A percentile compares a stretch with the other conserved stretches of the same genome.
Conservation (phyloP, 164 flowering plant genomes). For the Taxillus chinensis region DNA sequence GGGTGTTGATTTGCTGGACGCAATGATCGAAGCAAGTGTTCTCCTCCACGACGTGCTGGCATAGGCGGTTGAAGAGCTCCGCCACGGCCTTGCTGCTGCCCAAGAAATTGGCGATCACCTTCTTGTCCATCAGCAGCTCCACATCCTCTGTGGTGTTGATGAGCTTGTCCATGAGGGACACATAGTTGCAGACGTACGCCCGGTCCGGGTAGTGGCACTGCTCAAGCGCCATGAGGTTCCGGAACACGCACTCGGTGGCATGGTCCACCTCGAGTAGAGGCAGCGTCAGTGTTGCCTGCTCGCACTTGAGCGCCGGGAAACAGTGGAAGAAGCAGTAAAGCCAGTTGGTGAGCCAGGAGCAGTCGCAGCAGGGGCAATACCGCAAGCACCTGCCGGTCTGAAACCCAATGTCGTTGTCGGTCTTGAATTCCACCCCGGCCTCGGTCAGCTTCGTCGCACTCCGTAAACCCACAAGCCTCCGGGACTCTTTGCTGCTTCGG, state of each 20-base stretch:
- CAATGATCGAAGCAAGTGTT: background rate
- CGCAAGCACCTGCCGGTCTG: background rate
- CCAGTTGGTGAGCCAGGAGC: background rate
- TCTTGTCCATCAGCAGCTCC: slow-evolving; percentile 1
- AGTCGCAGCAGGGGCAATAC: background rate
- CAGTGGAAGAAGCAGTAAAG: background rate
- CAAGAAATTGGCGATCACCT: background rate
- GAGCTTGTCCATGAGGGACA: background rate
- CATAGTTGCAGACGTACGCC: background rate
- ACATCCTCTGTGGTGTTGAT: background rate
- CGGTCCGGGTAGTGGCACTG: background rate
- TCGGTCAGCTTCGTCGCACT: background rate
- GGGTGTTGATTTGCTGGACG: background rate
- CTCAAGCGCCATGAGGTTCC: slow-evolving; percentile 1
- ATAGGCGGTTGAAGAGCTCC: background rate
- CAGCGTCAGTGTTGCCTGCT: background rate
- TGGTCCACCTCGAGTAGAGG: background rate
- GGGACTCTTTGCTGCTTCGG: too few species aligned
- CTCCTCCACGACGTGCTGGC: background rate
- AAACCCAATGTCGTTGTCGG: background rate
- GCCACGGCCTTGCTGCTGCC: slow-evolving; percentile 3
- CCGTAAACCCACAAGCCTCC: background rate
- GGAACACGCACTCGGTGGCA: background rate
- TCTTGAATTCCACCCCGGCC: background rate
- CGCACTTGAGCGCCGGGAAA: background rate